A percentile compares a stretch with the other conserved stretches of the same genome.
Conservation (phyloP, 2,329 filamentous ascomycete genomes). For the Ophiostoma fasciatum region DNA sequence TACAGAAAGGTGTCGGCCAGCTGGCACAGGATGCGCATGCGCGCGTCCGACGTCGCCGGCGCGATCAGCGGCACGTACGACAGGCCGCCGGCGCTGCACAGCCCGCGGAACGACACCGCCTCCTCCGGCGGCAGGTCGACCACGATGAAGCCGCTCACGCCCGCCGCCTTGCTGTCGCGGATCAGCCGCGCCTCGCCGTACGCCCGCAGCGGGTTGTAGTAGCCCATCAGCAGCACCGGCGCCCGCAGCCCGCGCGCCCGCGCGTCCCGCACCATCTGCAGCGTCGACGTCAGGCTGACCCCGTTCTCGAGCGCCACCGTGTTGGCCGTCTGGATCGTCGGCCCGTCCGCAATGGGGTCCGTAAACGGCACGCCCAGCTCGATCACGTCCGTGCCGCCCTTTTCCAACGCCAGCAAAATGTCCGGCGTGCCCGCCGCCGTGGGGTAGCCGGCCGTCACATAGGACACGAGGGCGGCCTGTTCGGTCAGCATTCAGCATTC, state of each 20-base stretch:
- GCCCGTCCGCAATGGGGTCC: constrained; percentile 94
- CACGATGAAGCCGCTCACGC: constrained; percentile 92
- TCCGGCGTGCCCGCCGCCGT: constrained; percentile 67
- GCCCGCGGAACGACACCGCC: constrained; percentile 77
- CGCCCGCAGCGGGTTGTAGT: constrained; percentile 90
- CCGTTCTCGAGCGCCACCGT: constrained; percentile 81
- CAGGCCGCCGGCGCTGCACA: constrained; percentile 65
- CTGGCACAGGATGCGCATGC: constrained; percentile 91
- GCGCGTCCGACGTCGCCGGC: constrained; percentile 76
- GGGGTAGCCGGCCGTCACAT: constrained; percentile 90
- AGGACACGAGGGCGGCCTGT: constrained; percentile 77
- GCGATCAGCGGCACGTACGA: constrained; percentile 97
- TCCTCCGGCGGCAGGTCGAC: constrained; percentile 94
- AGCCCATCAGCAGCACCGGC: constrained; percentile 91
- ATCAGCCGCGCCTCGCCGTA: constrained; percentile 89
- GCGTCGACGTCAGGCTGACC: constrained; percentile 63
- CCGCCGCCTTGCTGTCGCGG: constrained; percentile 66
- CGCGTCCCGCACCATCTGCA: constrained; percentile 73
- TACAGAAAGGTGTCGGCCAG: constrained; percentile 99
- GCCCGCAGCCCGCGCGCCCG: constrained; percentile 61
- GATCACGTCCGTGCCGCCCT: constrained; percentile 85
- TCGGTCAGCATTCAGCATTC: constrained; percentile 44
- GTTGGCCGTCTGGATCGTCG: constrained; percentile 92
- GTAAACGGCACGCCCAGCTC: constrained; percentile 95
- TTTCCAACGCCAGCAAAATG: constrained; percentile 79